Evolutionary conservation across 2,329 filamentous ascomycete genomes (phyloP).

Genomic region (Pseudovirgaria hyperparasitica): DNA sequence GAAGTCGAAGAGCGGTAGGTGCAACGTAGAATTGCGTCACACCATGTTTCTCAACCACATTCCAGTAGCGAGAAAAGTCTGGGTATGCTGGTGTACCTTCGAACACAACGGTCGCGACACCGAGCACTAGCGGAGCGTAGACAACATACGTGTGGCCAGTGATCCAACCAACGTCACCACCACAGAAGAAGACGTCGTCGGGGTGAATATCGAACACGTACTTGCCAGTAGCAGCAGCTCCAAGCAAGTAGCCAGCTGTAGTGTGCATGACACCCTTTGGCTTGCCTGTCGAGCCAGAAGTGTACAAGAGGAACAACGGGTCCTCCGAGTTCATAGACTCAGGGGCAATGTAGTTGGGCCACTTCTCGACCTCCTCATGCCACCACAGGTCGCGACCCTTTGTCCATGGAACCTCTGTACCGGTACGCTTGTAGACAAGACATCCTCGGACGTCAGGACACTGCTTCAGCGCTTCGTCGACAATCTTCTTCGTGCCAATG

Average conservation of each 20-base stretch:
- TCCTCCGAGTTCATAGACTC: conserved; percentile 89
- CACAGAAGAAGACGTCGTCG: conserved; percentile 89
- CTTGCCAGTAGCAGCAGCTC: conserved; percentile 86
- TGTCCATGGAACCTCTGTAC: conserved; percentile 84
- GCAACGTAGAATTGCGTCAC: conserved; percentile 98
- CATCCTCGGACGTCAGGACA: conserved; percentile 78
- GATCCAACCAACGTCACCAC: conserved; percentile 97
- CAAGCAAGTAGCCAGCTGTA: conserved; percentile 87
- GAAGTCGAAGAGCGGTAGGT: conserved; percentile 77
- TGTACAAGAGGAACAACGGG: conserved; percentile 94
- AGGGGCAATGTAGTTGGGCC: conserved; percentile 81
- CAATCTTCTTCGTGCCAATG: conserved; percentile 97
- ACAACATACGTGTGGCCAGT: conserved; percentile 98
- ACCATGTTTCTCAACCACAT: conserved; percentile 88
- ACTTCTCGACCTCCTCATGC: conserved; percentile 98
- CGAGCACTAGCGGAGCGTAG: conserved; percentile 84
- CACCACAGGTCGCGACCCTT: conserved; percentile 87
- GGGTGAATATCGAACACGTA: conserved; percentile 98
- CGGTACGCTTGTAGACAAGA: conserved; percentile 90
- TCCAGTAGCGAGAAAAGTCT: conserved; percentile 97
- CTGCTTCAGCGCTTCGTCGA: conserved; percentile 93
- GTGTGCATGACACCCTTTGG: conserved; percentile 99
- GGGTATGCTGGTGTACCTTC: conserved; percentile 97
- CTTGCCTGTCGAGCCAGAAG: conserved; percentile 94
- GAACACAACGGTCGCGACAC: conserved; percentile 90